Base-by-base conservation (phyloP, 768 basidiomycete genomes). In the Tylopilus subfusipes region DNA sequence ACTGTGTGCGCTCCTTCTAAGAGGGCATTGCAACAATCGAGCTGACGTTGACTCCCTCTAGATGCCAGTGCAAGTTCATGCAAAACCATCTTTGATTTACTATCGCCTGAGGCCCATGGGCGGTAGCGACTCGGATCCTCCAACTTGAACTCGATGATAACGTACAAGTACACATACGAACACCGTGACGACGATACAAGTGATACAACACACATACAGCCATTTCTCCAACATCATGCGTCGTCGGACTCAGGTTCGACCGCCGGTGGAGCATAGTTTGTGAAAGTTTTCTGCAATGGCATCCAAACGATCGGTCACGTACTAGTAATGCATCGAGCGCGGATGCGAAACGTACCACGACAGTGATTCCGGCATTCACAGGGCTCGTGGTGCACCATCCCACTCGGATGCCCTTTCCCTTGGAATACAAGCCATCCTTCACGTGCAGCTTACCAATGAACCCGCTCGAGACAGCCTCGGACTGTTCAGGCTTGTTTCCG, bases 301-400 rank as follows among this genome's bases (percentile, higher is more conserved):
- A 44, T 18, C 39, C n/a, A n/a, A 18, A 19, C 36, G 13, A 27
- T 49, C 13, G 21, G 40, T 33, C 5, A 11, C 9, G 22, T 29
- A 22, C 4, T 8, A 2, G 7, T 27, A 7, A n/a, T 4, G n/a
- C n/a, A 21, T 44, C 42, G 19, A 6, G 25, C 22, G 22, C n/a
- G 19, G 12, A 29, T 19, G 50, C 14, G 24, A 49, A 16, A 24
- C 42, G 3, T 29, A 43, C 48, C 31, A 54, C 31, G 12, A 21
- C 30, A 21, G 31, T 7, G 19, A 54, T 54, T 24, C 33, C 53
- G 2, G 48, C 25, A n/a, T 42, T 36, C 48, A 50, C 22, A 27
- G 53, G 53, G 25, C 33, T 31, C 13, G 31, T 42, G 18, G 40
- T 21, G 24, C 47, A 49, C 50, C 50, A 51, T 14, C 53, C 53